Evolutionary conservation across 1,139 yeast genomes (phyloP), one percentile per base, ranked within the genome.

Genomic region (Geotrichum fermentans): DNA sequence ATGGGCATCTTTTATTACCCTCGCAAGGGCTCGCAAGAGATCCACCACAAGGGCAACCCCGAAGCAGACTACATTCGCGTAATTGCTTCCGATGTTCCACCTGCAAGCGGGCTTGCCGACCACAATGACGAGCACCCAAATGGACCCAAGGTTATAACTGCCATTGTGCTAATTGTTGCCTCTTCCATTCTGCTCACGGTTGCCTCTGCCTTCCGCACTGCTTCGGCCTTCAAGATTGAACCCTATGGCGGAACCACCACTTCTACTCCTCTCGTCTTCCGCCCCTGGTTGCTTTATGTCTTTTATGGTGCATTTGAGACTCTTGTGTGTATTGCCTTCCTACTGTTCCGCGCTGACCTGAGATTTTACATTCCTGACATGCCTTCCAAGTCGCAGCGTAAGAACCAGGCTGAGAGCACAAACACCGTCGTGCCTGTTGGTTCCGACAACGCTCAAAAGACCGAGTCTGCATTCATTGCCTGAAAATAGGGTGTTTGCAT

Each of bases 311-410:
- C 74, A 3, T 69, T 80, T 38, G 94, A 85, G 67, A 73, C 74
- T 0, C 55, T 80, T 26, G 76, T 82, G 51, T 73, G 80, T 51
- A 54, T 79, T 5, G 51, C 80, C 40, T 81, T 80, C 64, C 64
- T 84, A 40, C 64, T 80, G 26, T 80, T 81, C 38, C 73, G 94
- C 61, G 78, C 82, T 45, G 94, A 84, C 63, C 73, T 84, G 58
- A 73, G 94, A 61, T 84, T 84, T 68, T 84, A 84, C 72, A 79
- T 87, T 64, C 92, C 92, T 21, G 92, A 83, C 36, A 40, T 39
- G 43, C 37, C 33, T n/a, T 20, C 29, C n/a, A 18, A 21, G 39
- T 26, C 44, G 8, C 4, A 21, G 11, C 2, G 17, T 6, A 33
- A 11, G 17, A 29, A n/a, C 17, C 20, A 17, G 2, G 14, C 13